Conservation (phyloP, 192 early-diverging fungal species). For the Coemansia sp. region DNA sequence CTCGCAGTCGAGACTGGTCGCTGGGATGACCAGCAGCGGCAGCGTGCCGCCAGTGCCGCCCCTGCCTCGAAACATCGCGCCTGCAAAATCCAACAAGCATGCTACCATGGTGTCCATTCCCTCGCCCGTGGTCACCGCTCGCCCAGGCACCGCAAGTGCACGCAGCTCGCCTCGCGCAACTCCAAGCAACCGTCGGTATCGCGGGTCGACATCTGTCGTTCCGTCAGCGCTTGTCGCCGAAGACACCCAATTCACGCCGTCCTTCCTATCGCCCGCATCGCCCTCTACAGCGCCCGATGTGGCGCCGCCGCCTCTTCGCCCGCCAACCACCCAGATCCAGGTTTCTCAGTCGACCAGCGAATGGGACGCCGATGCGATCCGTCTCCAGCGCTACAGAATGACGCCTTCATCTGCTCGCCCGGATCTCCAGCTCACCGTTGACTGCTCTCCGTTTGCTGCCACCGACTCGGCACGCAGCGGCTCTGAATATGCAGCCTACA, state of each 20-base stretch:
- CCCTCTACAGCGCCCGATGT: not conserved
- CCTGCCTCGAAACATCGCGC: slow-evolving; percentile 21
- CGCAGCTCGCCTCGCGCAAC: slow-evolving; percentile 21
- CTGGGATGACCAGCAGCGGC: slow-evolving; percentile 2
- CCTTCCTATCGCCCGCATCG: not conserved
- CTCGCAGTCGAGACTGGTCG: not conserved
- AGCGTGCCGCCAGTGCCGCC: slow-evolving; percentile 35
- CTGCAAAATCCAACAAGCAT: slow-evolving; percentile 1
- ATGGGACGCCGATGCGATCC: slow-evolving; percentile 24
- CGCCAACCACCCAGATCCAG: not conserved
- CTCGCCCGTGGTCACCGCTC: not conserved
- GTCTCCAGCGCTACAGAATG: slow-evolving; percentile 31
- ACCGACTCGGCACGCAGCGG: not conserved
- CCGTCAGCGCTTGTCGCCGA: slow-evolving; percentile 2
- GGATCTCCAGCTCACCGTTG: not conserved
- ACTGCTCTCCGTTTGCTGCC: not conserved
- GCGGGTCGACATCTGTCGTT: slow-evolving; percentile 21
- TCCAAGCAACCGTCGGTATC: slow-evolving; percentile 24
- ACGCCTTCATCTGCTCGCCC: slow-evolving; percentile 2
- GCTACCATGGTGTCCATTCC: not conserved
- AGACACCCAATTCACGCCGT: slow-evolving; percentile 3
- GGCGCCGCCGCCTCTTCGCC: slow-evolving; percentile 4
- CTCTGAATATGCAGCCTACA: not conserved
- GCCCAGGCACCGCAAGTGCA: slow-evolving; percentile 25
- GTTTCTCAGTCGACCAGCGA: not conserved